Base-by-base conservation (phyloP, 2,329 filamentous ascomycete species). In the Chaetomiaceae sp. region DNA sequence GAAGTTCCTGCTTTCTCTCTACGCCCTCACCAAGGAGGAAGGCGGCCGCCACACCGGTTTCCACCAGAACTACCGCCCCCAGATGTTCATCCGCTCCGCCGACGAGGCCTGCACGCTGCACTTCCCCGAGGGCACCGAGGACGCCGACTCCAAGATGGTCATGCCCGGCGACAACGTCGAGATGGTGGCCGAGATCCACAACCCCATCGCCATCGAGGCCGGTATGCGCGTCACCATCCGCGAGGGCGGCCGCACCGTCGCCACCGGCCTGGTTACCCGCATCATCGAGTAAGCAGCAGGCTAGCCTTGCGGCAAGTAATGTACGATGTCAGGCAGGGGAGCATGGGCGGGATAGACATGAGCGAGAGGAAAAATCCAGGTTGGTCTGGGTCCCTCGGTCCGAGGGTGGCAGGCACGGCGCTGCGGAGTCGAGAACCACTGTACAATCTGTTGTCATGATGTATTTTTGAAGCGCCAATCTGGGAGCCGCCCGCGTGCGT, bases 111-210 rank as follows among this genome's bases (percentile, higher is more conserved):
- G 88, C 66, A 79, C 86, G 53, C 82, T 99, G 65, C 84, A 79
- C 69, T 96, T 92, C 86, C 90, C 91, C 50, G 91, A 94, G 66
- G 88, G 87, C 58, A 86, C 80, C 58, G 85, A 86, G 71, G 86
- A 92, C 64, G 73, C 79, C 55, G 70, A 78, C 59, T 76, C 75
- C 72, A 91, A 89, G 80, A 87, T 90, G 78, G 86, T 96, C 73
- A 95, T 96, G 90, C 94, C 94, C 48, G 94, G 94, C 72, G 94
- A 99, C 82, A 99, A 99, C 75, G 84, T 96, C 62, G 94, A 99
- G 80, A 96, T 99, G 91, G 77, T 94, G 61, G 87, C 90, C 71
- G 83, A 86, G 65, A 85, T 96, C 68, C 83, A 90, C 74, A 78
- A 87, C 73, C 89, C 92, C 59, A 82, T 95, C 66, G 92, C 92